Evolutionary conservation across 495 filamentous ascomycete species (phyloP), one percentile per base, ranked within the genome.

Genomic region (Podospora appendiculata): DNA sequence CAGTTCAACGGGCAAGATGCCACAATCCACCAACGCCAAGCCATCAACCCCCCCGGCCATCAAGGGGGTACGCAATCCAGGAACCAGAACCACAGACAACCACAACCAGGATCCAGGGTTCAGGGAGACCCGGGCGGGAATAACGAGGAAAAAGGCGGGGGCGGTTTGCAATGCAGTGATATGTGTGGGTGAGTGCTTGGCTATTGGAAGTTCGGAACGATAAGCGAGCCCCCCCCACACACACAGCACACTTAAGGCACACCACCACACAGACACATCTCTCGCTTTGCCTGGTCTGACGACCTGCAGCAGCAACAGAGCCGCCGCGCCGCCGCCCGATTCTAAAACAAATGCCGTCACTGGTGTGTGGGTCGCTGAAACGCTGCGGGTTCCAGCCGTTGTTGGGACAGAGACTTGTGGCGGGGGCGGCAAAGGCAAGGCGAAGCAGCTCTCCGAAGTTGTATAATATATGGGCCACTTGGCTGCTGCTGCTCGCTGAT

Each of bases 311-410:
- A 17, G 47, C 56, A 17, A 42, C 56, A 57, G 60, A 60, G 58
- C 60, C 55, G 58, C 60, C 12, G 25, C 25, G 25, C 2, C 25
- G 25, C 25, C 25, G 25, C 25, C 25, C 25, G 25, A 46, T 42
- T 57, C 60, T 60, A 49, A 60, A 57, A 63, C 60, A 45, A 35
- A 42, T 47, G 41, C 51, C 58, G 46, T 57, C 46, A 53, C 55
- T 48, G 54, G 41, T 50, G 53, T 25, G 25, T 25, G 25, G 25
- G 25, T 25, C 25, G 41, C 45, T 56, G 56, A 48, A 53, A 58
- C 59, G 25, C 2, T 25, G 25, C 5, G 25, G 25, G 25, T 25
- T 25, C 25, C 25, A 25, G 25, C 25, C 25, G 25, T 25, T 25
- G 25, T 25, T 25, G 25, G 25, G 25, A 25, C 25, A 25, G 25